phyloP scores from a whole-genome alignment of 2,329 filamentous ascomycete genomes.

The Sporothrix variecibatus region DNA sequence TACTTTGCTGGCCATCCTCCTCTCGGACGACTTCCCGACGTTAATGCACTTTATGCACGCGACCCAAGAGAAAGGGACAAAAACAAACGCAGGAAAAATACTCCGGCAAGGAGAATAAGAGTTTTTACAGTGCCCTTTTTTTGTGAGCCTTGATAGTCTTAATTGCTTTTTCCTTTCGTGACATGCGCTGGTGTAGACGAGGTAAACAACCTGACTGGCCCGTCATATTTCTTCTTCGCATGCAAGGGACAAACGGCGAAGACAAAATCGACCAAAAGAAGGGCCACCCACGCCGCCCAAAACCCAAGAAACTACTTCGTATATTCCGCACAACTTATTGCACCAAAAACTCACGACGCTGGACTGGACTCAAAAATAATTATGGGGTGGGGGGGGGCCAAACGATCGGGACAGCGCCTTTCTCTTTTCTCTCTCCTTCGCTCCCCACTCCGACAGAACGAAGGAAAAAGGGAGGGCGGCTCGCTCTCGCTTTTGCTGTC shows the following conservation, averaged over 20 bases:
- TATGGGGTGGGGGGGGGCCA: slow-evolving; percentile 27
- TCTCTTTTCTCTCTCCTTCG: not conserved
- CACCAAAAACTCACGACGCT: not conserved
- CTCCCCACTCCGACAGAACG: not conserved
- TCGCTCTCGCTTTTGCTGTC: not conserved
- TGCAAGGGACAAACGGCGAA: not conserved
- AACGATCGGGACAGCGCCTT: slow-evolving; percentile 20
- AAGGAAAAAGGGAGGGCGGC: not conserved
- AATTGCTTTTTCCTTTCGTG: not conserved
- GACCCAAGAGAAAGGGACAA: slow-evolving; percentile 1
- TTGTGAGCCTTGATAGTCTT: not conserved
- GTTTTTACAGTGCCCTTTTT: not conserved
- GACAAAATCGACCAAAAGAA: not conserved
- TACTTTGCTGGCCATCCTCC: not conserved
- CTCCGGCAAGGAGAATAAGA: not conserved
- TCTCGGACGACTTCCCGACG: not conserved
- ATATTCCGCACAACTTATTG: too few relatives aligned
- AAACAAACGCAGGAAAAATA: not conserved
- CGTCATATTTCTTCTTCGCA: slow-evolving; percentile 3
- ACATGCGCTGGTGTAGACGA: too few relatives aligned
- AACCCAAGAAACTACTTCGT: not conserved
- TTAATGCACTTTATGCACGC: not conserved
- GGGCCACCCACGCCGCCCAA: not conserved
- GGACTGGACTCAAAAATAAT: slow-evolving; percentile 21
- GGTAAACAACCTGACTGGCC: not conserved